Evolutionary conservation across 345 rosid genomes (phyloP).

Genomic region (Erysimum cheiranthoides): DNA sequence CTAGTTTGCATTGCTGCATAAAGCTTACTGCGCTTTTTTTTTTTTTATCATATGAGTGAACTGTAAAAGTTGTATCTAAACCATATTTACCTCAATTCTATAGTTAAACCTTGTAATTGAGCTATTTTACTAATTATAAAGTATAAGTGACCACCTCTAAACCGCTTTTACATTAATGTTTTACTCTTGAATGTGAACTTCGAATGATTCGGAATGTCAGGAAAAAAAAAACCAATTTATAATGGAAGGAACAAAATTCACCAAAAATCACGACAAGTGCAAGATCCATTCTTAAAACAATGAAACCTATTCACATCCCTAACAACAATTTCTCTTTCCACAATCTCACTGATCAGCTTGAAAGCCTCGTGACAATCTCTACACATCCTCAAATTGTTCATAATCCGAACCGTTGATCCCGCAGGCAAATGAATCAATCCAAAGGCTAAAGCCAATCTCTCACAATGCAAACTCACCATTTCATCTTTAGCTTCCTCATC

Average conservation of each 20-base stretch:
- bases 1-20: constrained; percentile 13
- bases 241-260: constrained; percentile 16
- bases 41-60: not conserved
- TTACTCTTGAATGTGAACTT: not conserved
- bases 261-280: constrained; percentile 75
- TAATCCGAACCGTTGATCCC: constrained; percentile 57
- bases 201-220: not conserved
- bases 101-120: not conserved
- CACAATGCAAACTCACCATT: constrained; percentile 69
- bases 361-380: constrained; percentile 73
- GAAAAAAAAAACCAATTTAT: not conserved
- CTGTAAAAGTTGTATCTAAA: not conserved
- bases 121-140: not conserved
- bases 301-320: constrained; percentile 84
- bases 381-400: constrained; percentile 84
- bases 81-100: not conserved
- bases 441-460: constrained; percentile 70
- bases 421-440: constrained; percentile 57
- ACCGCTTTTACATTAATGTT: not conserved
- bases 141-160: not conserved
- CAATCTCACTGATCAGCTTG: constrained; percentile 67
- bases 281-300: constrained; percentile 60
- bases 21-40: not conserved
- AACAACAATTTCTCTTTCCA: constrained; percentile 63
- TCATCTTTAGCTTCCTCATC: constrained; percentile 71